Evolutionary conservation across 2,329 filamentous ascomycete genomes (phyloP).

Genomic region (Aaosphaeria pasadenensis): DNA sequence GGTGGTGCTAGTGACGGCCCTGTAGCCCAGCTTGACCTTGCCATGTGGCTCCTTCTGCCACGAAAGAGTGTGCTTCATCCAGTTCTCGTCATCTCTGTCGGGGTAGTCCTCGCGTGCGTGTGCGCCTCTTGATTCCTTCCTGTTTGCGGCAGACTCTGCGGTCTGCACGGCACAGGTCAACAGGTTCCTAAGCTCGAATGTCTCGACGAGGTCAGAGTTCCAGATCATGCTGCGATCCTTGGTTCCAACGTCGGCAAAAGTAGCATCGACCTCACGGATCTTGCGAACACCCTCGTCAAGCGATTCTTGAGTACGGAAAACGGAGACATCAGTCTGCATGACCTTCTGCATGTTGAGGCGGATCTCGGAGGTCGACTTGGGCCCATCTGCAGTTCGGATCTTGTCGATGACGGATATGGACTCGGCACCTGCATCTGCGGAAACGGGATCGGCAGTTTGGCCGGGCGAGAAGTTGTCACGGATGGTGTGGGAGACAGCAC

Average conservation of each 20-base stretch:
- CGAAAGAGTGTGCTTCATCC: constrained; percentile 99
- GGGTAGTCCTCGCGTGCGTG: constrained; percentile 97
- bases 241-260: constrained; percentile 81
- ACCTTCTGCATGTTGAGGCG: constrained; percentile 93
- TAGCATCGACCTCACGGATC: constrained; percentile 79
- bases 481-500: constrained; percentile 95
- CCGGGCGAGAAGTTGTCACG: constrained; percentile 90
- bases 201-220: constrained; percentile 97
- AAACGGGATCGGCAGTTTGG: constrained; percentile 71
- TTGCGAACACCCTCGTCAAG: constrained; percentile 89
- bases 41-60: constrained; percentile 94
- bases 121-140: constrained; percentile 95
- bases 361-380: constrained; percentile 85
- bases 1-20: constrained; percentile 76
- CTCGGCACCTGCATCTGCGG: constrained; percentile 82
- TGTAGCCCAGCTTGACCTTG: constrained; percentile 82
- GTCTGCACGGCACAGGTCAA: constrained; percentile 98
- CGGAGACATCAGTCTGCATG: constrained; percentile 96
- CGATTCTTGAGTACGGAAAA: constrained; percentile 92
- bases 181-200: constrained; percentile 90
- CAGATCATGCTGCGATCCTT: constrained; percentile 99
- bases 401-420: constrained; percentile 84
- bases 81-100: constrained; percentile 90
- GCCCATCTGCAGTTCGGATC: constrained; percentile 77
- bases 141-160: constrained; percentile 81